Base-by-base conservation (phyloP, 257 asterid species). In the Jacaranda copaia region DNA sequence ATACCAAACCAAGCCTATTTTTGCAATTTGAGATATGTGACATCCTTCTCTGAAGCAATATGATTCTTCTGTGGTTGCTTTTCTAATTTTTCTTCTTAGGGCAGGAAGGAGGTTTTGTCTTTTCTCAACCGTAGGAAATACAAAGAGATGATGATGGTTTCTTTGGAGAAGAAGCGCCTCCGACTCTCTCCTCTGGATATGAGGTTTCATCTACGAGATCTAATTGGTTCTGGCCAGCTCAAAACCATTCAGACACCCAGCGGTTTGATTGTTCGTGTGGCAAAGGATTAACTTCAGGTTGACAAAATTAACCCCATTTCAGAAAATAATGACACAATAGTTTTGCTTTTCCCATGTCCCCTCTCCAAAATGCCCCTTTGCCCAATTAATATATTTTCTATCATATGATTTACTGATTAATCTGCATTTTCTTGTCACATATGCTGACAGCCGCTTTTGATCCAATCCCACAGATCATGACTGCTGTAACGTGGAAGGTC, bases 121-220 rank as follows among this genome's bases (percentile, higher is more conserved):
- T 72, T 93, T 77, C 93, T 93, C 64, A 95, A 79, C 68, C 94
- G 97, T 58, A 76, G 86, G 68, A 93, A 88, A 74, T 91, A 88
- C 83, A 91, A 93, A 70, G 99, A 93, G 94, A 95, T 93, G 94
- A 73, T 87, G 83, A 72, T 95, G 93, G 89, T 86, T 78, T 6
- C 87, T 68, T 77, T 95, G 85, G 99, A 95, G 87, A 87, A 85
- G 89, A 93, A 90, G 81, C 83, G 89, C 64, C 91, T 93, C 55
- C 84, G 92, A 57, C 75, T 86, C 86, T 95, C 99, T 82, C 87
- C 88, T 46, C 82, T 93, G 6, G 99, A 95, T 84, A 90, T 93
- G 89, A 93, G 99, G 89, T 95, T 95, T 88, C 99, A 95, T 76
- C 83, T 93, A 36, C 83, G 98, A 42, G 99, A 95, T 86, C 86